phyloP scores from a whole-genome alignment of 768 basidiomycete genomes.

The Boletus huronensis region DNA sequence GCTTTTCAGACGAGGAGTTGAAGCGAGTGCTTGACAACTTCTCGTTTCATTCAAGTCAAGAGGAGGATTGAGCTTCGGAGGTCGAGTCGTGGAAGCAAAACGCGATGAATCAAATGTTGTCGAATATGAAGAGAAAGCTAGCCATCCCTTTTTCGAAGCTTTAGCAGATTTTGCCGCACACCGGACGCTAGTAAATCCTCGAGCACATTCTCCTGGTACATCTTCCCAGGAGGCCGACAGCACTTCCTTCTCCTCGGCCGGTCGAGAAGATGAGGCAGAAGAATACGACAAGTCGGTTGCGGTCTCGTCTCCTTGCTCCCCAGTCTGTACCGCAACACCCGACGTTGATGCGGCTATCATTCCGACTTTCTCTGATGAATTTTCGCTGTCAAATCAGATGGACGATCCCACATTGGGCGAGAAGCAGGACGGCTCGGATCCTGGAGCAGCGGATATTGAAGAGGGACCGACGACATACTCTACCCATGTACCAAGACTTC shows the following conservation, averaged over 20 bases:
- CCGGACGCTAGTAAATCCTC: not conserved
- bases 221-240: not conserved
- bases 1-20: constrained; percentile 9
- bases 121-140: constrained; percentile 2
- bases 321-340: not conserved
- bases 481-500: not conserved
- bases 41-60: constrained; percentile 2
- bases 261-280: not conserved
- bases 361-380: not conserved
- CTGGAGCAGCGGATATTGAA: not conserved
- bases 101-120: not conserved
- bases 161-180: not conserved
- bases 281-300: not conserved
- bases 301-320: not conserved
- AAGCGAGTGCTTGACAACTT: constrained; percentile 7
- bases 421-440: not conserved
- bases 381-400: not conserved
- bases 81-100: constrained; percentile 5
- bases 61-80: constrained; percentile 9
- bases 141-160: constrained; percentile 4
- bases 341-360: not conserved
- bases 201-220: not conserved
- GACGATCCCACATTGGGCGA: not conserved
- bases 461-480: not conserved
- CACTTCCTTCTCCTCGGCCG: not conserved